Evolutionary conservation across 202 grass and related monocot species (phyloP).

Genomic region (Elaeis oleifera): DNA sequence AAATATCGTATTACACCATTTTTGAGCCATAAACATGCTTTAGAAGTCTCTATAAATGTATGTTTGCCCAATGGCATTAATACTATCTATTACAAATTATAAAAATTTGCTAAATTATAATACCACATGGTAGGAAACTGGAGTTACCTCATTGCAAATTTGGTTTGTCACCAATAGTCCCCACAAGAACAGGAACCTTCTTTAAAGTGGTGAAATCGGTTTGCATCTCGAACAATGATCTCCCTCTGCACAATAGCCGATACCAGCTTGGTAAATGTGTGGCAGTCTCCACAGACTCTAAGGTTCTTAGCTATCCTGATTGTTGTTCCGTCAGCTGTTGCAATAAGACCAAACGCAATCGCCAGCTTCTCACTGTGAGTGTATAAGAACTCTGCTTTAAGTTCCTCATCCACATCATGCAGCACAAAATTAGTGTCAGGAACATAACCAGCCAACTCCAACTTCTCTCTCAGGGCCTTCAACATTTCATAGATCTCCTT

Average conservation of each 20-base stretch:
- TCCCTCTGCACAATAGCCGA: constrained; percentile 13
- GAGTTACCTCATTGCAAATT: neutral
- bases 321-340: constrained; percentile 2
- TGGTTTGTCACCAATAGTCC: constrained; percentile 26
- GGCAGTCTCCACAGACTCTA: constrained; percentile 28
- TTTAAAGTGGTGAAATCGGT: constrained; percentile 28
- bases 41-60: too few relatives aligned
- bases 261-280: constrained; percentile 24
- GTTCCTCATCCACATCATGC: constrained; percentile 32
- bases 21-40: too few relatives aligned
- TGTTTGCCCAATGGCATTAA: neutral
- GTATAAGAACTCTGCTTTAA: constrained; percentile 27
- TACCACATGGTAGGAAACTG: neutral
- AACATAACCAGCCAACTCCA: constrained; percentile 23
- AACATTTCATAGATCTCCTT: constrained; percentile 23
- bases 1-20: too few relatives aligned
- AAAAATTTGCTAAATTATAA: neutral
- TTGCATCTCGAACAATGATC: constrained; percentile 27
- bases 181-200: constrained; percentile 27
- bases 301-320: constrained; percentile 29
- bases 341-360: constrained; percentile 19
- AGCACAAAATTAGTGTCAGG: constrained; percentile 31
- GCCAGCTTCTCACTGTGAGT: constrained; percentile 29
- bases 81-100: neutral
- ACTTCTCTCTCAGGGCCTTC: constrained; percentile 23